Base-by-base conservation (phyloP, 345 rosid genomes). In the Gossypium ekmanianum region DNA sequence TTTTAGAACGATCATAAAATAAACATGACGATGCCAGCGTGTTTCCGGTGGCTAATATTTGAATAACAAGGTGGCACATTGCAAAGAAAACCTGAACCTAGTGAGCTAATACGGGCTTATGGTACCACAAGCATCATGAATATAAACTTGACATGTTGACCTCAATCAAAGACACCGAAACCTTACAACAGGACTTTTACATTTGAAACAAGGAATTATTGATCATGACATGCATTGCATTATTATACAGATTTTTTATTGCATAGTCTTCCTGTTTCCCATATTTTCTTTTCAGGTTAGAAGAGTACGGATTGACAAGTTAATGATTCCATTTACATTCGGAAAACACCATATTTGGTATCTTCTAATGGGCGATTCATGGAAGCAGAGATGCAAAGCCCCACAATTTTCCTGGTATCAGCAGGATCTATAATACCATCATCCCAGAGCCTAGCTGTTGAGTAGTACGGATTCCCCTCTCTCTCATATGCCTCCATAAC, bases 361-460 rank as follows among this genome's bases (percentile, higher is more conserved):
- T 87, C 92, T 81, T 91, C 91, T 0, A 52, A 12, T 4, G 88
- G 87, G 13, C 84, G 83, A 85, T 89, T 91, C 74, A 78, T 10
- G 56, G 94, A 78, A 69, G 98, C 89, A 48, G 97, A 91, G 77
- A 91, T 86, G 83, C 91, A 85, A 62, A 88, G 87, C 56, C 92
- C 91, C 27, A 88, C 78, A 54, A 91, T 74, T 77, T 86, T 92
- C 75, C 98, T 83, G 5, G 96, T 91, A 76, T 92, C 97, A 10
- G 87, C 90, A n/a, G 97, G 98, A 82, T 94, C 94, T 27, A 94
- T 92, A 75, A 94, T 84, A 61, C 98, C 98, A 27, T 94, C 97
- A 59, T 91, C 98, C 98, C 98, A 92, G 9, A 94, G 95, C 85
- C 98, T 85, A 16, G 95, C 94, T 6, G 98, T 88, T 22, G 95